Evolutionary conservation across 768 basidiomycete species (phyloP), one percentile per base, ranked within the genome.

Genomic region (Pholiota molesta): DNA sequence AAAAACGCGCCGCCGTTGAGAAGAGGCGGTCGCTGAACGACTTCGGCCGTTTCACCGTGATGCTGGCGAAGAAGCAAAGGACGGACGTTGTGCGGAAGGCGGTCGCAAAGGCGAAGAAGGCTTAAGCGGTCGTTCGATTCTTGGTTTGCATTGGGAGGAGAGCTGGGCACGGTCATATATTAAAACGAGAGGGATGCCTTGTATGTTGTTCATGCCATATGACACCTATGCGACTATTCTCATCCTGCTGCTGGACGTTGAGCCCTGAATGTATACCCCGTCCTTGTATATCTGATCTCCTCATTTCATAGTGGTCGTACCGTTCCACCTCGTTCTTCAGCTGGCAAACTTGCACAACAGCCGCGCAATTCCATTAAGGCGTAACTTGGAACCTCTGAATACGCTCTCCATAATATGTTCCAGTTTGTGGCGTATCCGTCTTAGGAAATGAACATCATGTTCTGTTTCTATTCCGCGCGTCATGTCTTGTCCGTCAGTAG

Each of bases 1-100:
- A 93, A 81, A 94, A 88, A 81, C 87, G 92, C 55, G 84, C 83
- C 45, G 89, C 92, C 13, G 75, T 85, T 57, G 82, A 89, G 78
- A 86, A 84, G 76, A 85, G 95, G 72, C 83, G 89, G 77, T 79
- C 82, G 72, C 73, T 94, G 61, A 90, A 86, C 77, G 97, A 99
- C 81, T 99, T 99, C 76, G 92, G 88, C 63, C 87, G 96, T 59
- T 99, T 98, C 82, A 76, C 84, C 69, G 87, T 96, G 63, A 87
- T 93, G 87, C 71, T 97, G 69, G 85, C 86, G 63, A 97, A 98
- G 90, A 95, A 93, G 85, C 81, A 83, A 73, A 82, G 95, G 74
- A 80, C 92, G 66, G 94, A 96, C 71, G 74, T 77, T 10, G 90
- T 92, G 29, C 83, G 90, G 75, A 94, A 94, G 79, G 70, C 79